Evolutionary conservation across 306 rosid genomes (phyloP).

Genomic region (Vigna angularis): DNA sequence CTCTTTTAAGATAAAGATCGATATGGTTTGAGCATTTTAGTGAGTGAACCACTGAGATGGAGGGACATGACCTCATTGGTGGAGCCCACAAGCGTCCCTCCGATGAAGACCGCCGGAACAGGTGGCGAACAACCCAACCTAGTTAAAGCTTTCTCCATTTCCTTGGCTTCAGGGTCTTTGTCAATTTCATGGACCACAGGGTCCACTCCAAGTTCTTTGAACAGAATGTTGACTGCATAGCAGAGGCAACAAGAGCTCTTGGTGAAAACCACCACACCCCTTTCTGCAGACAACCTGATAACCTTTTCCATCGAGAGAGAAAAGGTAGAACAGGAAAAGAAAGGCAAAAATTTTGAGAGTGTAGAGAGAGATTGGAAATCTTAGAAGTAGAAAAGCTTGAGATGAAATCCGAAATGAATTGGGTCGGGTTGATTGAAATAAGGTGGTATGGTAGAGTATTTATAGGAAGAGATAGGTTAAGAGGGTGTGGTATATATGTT

Average conservation of each 20-base stretch:
- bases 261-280: conserved; percentile 89
- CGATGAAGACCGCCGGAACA: conserved; percentile 93
- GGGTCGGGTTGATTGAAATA: conserved; percentile 60
- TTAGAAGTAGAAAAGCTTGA: conserved; percentile 44
- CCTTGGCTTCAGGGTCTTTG: conserved; percentile 81
- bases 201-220: conserved; percentile 70
- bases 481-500: conserved; percentile 40
- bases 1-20: conserved; percentile 39
- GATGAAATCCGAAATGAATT: conserved; percentile 61
- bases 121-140: conserved; percentile 79
- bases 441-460: conserved; percentile 68
- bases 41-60: conserved; percentile 79
- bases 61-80: conserved; percentile 99
- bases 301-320: conserved; percentile 78
- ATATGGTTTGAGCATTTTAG: conserved; percentile 58
- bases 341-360: neutral
- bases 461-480: conserved; percentile 60
- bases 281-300: conserved; percentile 70
- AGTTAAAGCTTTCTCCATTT: conserved; percentile 83
- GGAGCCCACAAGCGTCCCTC: conserved; percentile 88
- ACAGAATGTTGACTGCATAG: conserved; percentile 81
- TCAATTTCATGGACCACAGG: conserved; percentile 81
- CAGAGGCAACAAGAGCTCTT: conserved; percentile 97
- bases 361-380: neutral
- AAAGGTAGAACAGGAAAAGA: neutral